phyloP scores from a whole-genome alignment of 2,329 filamentous ascomycete genomes.

The Cercospora sp. region DNA sequence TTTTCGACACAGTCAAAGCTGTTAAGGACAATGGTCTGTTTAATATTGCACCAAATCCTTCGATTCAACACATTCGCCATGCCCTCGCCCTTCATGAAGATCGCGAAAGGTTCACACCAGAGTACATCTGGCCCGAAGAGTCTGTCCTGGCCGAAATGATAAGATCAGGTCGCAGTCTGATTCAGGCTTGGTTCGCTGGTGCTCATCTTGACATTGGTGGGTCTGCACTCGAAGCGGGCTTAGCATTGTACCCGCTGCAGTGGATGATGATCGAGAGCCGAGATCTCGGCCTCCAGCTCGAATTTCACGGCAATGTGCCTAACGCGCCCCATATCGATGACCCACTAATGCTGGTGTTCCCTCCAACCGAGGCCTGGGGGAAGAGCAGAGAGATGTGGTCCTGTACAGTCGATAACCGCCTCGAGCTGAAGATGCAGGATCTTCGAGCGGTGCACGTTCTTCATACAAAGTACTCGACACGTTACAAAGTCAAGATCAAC shows the following conservation, averaged over 20 bases:
- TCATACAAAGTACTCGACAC: not conserved
- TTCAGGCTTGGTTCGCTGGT: constrained; percentile 48
- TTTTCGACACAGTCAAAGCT: constrained; percentile 43
- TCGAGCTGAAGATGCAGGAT: constrained; percentile 29
- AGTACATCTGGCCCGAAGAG: constrained; percentile 31
- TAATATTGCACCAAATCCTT: constrained; percentile 40
- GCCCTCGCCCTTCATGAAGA: constrained; percentile 46
- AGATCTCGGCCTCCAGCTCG: constrained; percentile 17
- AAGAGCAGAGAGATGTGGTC: constrained; percentile 20
- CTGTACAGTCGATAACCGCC: constrained; percentile 26
- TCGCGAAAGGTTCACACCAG: constrained; percentile 34
- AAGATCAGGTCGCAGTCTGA: constrained; percentile 31
- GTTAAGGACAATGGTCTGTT: constrained; percentile 31
- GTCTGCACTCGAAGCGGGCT: constrained; percentile 40
- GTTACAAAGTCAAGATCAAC: constrained; percentile 8
- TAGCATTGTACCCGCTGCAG: constrained; percentile 47
- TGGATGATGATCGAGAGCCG: constrained; percentile 45
- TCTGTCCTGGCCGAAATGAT: constrained; percentile 22
- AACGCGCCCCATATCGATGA: not conserved
- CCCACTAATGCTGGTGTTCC: constrained; percentile 26
- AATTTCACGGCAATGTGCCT: constrained; percentile 14
- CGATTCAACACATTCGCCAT: constrained; percentile 42
- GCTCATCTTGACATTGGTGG: constrained; percentile 45
- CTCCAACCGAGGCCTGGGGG: constrained; percentile 13
- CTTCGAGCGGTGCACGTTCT: constrained; percentile 29